Evolutionary conservation across 2,329 filamentous ascomycete species (phyloP), one percentile per base, ranked within the genome.

Genomic region (Colletotrichum sp.): DNA sequence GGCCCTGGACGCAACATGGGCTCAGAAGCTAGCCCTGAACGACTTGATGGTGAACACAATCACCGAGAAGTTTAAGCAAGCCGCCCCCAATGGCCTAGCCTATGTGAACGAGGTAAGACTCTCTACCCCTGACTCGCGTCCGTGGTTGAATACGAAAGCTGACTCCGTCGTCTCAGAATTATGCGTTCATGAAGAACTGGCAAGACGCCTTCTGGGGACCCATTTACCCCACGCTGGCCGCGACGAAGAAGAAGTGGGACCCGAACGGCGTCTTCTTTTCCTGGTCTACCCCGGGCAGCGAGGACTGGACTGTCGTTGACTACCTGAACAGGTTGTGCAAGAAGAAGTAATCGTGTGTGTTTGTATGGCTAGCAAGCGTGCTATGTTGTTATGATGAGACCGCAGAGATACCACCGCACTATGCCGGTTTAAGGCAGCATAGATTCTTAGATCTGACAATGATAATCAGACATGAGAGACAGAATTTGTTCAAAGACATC

Each of bases 221-320:
- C 2, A 12, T 76, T 16, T 78, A 77, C 36, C 70, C 75, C 3
- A 78, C 75, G 13, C 79, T 91, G 13, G 73, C 84, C n/a, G 48
- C 52, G 0, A 83, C 91, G 26, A 92, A 92, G 85, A 79, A 83
- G 43, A 87, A 85, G 78, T 91, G 87, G 77, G 90, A 91, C 78
- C 83, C 86, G 1, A 71, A 82, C 2, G 79, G 80, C 3, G 74
- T 92, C 6, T 89, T 89, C 36, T 89, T 89, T 67, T 70, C 75
- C 4, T 71, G 67, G 67, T 77, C 75, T 26, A 78, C 77, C 13
- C 77, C 77, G 5, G 77, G 77, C 3, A 75, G 75, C 4, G 77
- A 78, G 36, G 72, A 72, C 5, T 78, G 77, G 77, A 69, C 26
- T 21, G 57, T 75, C 16, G 61, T 77, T 2, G 77, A 78, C 69